Conservation (phyloP, 345 rosid genomes). For the Euphorbia peplus region DNA sequence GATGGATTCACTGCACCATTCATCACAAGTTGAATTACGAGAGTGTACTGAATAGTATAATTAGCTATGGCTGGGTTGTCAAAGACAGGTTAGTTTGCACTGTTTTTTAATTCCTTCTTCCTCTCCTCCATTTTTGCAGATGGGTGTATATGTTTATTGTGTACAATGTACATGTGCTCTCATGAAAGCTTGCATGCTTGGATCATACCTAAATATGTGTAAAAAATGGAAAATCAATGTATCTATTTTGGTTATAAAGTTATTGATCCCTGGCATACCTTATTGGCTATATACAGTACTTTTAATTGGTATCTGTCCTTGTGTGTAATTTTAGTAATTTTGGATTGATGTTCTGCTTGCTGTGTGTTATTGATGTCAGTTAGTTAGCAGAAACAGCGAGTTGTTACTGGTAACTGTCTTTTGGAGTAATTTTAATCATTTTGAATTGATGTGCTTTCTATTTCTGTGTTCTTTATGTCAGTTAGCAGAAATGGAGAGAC, state of each 20-base stretch:
- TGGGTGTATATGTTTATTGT: conserved; percentile 14
- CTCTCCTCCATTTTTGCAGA: background rate
- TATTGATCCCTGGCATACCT: background rate
- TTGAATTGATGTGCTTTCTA: conserved; percentile 19
- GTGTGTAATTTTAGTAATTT: no score
- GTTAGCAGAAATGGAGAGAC: conserved; percentile 90
- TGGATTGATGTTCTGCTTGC: no score
- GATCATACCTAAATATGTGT: background rate
- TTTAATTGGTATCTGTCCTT: no score
- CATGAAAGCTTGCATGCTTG: background rate
- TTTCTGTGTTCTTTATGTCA: conserved; percentile 34
- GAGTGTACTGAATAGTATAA: conserved; percentile 84
- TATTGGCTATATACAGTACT: background rate
- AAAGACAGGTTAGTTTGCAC: conserved; percentile 73
- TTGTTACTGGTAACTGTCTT: background rate
- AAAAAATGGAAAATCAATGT: background rate
- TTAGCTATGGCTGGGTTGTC: conserved; percentile 91
- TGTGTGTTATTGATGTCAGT: no score
- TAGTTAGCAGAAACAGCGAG: no score
- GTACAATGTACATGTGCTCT: no score
- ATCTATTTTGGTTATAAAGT: background rate
- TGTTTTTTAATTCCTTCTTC: conserved; percentile 9
- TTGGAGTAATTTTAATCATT: background rate
- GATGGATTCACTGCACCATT: conserved; percentile 78
- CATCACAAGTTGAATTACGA: conserved; percentile 72